Percentiles rank a stretch among this genome's conserved stretches.
Conservation (phyloP, 768 basidiomycete genomes). For the Tricholoma saponaceum region DNA sequence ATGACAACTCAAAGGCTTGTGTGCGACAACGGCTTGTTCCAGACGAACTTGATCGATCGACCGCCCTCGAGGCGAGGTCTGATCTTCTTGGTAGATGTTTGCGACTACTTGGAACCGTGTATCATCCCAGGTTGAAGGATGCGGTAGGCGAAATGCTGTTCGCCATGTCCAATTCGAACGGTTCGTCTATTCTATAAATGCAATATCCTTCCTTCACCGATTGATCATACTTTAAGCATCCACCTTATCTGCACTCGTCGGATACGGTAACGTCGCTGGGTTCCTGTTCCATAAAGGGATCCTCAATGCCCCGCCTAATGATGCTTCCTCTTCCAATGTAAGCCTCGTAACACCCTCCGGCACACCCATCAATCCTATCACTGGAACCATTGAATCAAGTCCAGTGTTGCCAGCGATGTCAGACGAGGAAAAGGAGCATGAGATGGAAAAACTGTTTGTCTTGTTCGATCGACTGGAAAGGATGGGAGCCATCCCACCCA, state of each 20-base stretch:
- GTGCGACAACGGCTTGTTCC: conserved; percentile 73
- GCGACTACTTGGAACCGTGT: conserved; percentile 70
- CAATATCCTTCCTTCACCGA: neutral
- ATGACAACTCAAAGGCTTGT: conserved; percentile 50
- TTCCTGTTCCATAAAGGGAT: conserved; percentile 92
- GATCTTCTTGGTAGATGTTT: conserved; percentile 79
- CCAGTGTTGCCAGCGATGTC: conserved; percentile 63
- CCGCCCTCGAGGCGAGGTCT: conserved; percentile 66
- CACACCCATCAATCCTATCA: conserved; percentile 75
- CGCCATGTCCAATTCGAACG: conserved; percentile 75
- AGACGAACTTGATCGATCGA: conserved; percentile 72
- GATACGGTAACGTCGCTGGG: conserved; percentile 95
- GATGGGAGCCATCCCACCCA: conserved; percentile 61
- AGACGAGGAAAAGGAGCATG: conserved; percentile 91
- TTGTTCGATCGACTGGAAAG: conserved; percentile 87
- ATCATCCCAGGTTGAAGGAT: conserved; percentile 69
- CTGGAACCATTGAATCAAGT: conserved; percentile 56
- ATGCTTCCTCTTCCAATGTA: conserved; percentile 25
- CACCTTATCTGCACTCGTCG: conserved; percentile 71
- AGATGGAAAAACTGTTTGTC: conserved; percentile 89
- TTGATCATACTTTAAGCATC: conserved; percentile 38
- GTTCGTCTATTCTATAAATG: conserved; percentile 21
- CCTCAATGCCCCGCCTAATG: conserved; percentile 49
- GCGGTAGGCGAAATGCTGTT: conserved; percentile 86
- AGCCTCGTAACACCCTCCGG: conserved; percentile 31